Evolutionary conservation across 2,329 filamentous ascomycete species (phyloP).

Genomic region (Lecanicillium sp.): DNA sequence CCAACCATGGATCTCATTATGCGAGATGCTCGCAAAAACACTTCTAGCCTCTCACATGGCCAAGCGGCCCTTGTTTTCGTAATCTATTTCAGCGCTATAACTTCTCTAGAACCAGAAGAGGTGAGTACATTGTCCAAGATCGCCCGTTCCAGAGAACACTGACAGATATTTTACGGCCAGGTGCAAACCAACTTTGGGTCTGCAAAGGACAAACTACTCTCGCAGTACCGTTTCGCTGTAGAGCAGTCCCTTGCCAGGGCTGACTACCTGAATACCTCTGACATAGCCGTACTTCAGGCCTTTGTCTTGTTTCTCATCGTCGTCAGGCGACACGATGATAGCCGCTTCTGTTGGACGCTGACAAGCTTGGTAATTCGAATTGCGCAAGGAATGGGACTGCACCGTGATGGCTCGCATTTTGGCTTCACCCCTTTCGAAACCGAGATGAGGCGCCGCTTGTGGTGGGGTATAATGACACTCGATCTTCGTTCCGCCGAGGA

Average conservation of each 20-base stretch:
- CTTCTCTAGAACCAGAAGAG: conserved; percentile 52
- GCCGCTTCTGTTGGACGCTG: conserved; percentile 51
- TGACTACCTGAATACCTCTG: conserved; percentile 48
- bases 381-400: conserved; percentile 51
- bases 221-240: conserved; percentile 42
- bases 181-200: conserved; percentile 32
- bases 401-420: conserved; percentile 44
- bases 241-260: conserved; percentile 50
- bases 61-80: conserved; percentile 57
- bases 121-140: conserved; percentile 25
- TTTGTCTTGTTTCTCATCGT: conserved; percentile 47
- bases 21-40: conserved; percentile 49
- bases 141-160: not conserved
- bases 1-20: conserved; percentile 57
- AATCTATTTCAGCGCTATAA: conserved; percentile 50
- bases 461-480: conserved; percentile 51
- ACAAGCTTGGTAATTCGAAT: conserved; percentile 50
- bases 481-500: conserved; percentile 49
- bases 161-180: conserved; percentile 10
- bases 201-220: conserved; percentile 34
- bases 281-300: conserved; percentile 49
- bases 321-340: conserved; percentile 36
- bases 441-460: conserved; percentile 52
- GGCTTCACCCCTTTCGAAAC: conserved; percentile 48
- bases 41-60: conserved; percentile 46